A percentile compares a stretch with the other conserved stretches of the same genome.
These are phyloP conservation scores for Epichloe sp. DNA, from an alignment of 2,329 filamentous ascomycete genomes.

Conservation along the genomic window DNA sequence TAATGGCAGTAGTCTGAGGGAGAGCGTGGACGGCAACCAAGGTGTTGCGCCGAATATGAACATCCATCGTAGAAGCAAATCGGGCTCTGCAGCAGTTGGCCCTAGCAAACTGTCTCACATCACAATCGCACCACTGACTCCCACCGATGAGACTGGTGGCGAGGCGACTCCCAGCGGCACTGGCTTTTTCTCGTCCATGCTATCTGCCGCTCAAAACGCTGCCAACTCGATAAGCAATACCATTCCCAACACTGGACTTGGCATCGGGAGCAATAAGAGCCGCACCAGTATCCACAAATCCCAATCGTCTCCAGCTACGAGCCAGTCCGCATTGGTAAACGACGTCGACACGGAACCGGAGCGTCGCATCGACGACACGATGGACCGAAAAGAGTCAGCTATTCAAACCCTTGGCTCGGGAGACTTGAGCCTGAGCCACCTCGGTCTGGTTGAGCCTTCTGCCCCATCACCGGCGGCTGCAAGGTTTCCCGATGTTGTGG, in stretches of 20 bases:
- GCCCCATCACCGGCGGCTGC: slow-evolving; percentile 43
- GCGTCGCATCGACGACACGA: slow-evolving; percentile 17
- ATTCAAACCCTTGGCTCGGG: slow-evolving; percentile 82
- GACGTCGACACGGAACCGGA: slow-evolving; percentile 20
- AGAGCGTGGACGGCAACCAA: slow-evolving; percentile 41
- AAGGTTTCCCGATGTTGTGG: slow-evolving; percentile 37
- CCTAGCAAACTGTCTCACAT: slow-evolving; percentile 83
- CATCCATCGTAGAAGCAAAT: slow-evolving; percentile 45
- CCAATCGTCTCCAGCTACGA: slow-evolving; percentile 11
- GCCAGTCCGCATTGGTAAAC: slow-evolving; percentile 28
- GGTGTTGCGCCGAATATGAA: slow-evolving; percentile 56
- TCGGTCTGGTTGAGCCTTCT: slow-evolving; percentile 59
- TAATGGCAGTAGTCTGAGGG: slow-evolving; percentile 13
- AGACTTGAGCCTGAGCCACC: slow-evolving; percentile 75
- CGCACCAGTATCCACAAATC: slow-evolving; percentile 16
- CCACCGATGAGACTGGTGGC: slow-evolving; percentile 57
- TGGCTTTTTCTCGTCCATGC: slow-evolving; percentile 87
- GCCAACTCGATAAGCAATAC: slow-evolving; percentile 63
- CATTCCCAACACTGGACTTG: slow-evolving; percentile 52
- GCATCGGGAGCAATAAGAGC: slow-evolving; percentile 32
- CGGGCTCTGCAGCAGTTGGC: slow-evolving; percentile 41
- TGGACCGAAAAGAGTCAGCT: slow-evolving; percentile 55
- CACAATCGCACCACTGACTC: slow-evolving; percentile 59
- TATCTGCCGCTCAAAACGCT: slow-evolving; percentile 87
- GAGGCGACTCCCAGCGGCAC: slow-evolving; percentile 41